These are phyloP conservation scores for Triangularia verruculosa DNA, from an alignment of 2,329 filamentous ascomycete species.

Conservation along the genomic window DNA sequence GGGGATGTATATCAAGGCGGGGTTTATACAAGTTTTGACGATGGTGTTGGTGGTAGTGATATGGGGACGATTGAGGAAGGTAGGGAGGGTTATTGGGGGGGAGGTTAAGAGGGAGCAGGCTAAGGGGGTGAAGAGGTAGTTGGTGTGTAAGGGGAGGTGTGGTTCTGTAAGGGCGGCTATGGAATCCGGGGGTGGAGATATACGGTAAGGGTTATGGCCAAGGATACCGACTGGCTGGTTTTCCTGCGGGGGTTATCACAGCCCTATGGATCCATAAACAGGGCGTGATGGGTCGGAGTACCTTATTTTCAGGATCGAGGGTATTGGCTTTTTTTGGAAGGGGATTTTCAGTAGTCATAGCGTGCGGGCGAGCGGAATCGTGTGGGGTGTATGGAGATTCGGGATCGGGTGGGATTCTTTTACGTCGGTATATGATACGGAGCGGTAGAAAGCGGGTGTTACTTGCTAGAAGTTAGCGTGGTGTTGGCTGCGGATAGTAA, in stretches of 20 bases:
- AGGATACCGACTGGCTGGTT: neutral
- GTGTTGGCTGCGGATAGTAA: too few relatives aligned
- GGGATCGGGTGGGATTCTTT: neutral
- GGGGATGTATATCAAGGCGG: conserved; percentile 20
- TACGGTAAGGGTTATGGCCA: neutral
- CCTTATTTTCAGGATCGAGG: neutral
- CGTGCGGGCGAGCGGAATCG: neutral
- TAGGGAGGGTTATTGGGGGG: conserved; percentile 3
- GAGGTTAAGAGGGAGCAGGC: neutral
- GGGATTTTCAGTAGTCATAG: neutral
- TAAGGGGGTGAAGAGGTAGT: neutral
- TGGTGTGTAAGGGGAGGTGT: neutral
- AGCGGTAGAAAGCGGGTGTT: neutral
- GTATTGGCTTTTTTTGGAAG: neutral
- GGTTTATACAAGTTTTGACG: conserved; percentile 19
- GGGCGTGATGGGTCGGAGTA: neutral
- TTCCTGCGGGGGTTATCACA: neutral
- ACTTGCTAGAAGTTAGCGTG: neutral
- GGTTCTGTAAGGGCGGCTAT: neutral
- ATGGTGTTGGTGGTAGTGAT: conserved; percentile 14
- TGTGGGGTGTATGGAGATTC: neutral
- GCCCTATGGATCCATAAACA: neutral
- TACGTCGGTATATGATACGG: neutral
- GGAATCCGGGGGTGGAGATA: neutral
- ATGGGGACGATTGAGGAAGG: conserved; percentile 16